Evolutionary conservation across 2,329 filamentous ascomycete species (phyloP), one percentile per base, ranked within the genome.

Genomic region (Penicillium sp.): DNA sequence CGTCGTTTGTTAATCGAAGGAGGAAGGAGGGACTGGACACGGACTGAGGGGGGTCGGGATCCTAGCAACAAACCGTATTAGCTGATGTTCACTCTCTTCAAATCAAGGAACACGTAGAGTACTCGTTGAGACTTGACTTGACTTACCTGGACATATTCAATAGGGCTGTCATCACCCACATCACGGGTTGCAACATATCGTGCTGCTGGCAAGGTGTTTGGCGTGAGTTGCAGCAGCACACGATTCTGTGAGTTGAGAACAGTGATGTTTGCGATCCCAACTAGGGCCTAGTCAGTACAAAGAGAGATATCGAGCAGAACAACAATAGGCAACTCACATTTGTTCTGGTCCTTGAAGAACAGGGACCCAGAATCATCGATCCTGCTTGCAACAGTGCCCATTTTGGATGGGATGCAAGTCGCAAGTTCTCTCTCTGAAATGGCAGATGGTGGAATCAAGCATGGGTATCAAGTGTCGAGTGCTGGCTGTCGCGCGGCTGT

Each of bases 101-200:
- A 28, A 61, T 55, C 40, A 54, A 35, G 5, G 18, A n/a, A n/a
- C n/a, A n/a, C n/a, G n/a, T n/a, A n/a, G n/a, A n/a, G n/a, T n/a
- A n/a, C n/a, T n/a, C n/a, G n/a, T n/a, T 46, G 7, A 33, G 16
- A 46, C 26, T 16, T 42, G n/a, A 50, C 3, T 16, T 62, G 79
- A 96, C 92, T 61, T 79, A 96, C 92, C 85, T 96, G 93, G 45
- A 99, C 84, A 76, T 91, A 99, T 77, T 97, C 93, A 63, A 97
- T 80, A 7, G 90, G 86, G 55, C 81, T 79, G 60, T 84, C 84
- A 70, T 99, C 93, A 65, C 87, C 86, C 23, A 79, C 61, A 42
- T 91, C 85, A 67, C 89, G 86, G 68, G 83, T 87, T 48, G 86
- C 90, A 63, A 79, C 81, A 69, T 94, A 84, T 78, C 87, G 85